These are phyloP conservation scores for Aphanoascus verrucosus DNA, from an alignment of 2,329 filamentous ascomycete genomes.

Conservation along the genomic window DNA sequence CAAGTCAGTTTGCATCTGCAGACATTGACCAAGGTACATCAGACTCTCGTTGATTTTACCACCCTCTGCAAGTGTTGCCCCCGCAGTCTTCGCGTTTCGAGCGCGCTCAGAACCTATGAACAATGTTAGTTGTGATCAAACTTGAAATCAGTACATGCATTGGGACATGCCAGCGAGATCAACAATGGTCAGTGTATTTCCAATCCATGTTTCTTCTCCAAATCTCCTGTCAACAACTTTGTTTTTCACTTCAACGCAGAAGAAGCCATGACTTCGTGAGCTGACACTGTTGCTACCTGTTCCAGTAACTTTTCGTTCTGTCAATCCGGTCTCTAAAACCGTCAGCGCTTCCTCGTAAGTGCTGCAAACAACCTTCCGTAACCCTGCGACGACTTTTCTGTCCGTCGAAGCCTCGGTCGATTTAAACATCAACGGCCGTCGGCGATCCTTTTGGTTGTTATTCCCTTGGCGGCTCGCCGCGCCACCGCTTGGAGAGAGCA, in stretches of 20 bases:
- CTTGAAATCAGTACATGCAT: background rate
- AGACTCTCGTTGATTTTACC: constrained; percentile 97
- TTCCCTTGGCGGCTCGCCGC: constrained; percentile 33
- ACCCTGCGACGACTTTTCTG: constrained; percentile 84
- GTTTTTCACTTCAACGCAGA: constrained; percentile 91
- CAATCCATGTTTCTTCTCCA: constrained; percentile 55
- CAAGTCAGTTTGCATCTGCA: constrained; percentile 84
- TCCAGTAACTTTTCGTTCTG: constrained; percentile 75
- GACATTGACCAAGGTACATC: constrained; percentile 95
- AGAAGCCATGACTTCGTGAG: constrained; percentile 90
- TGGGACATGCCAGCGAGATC: constrained; percentile 62
- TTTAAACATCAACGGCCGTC: constrained; percentile 84
- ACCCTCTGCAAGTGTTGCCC: constrained; percentile 82
- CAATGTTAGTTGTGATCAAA: constrained; percentile 16
- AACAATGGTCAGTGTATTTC: constrained; percentile 74
- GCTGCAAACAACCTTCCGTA: constrained; percentile 80
- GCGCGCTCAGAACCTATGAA: constrained; percentile 67
- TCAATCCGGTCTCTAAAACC: constrained; percentile 78
- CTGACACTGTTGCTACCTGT: constrained; percentile 90
- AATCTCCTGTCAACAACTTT: constrained; percentile 43
- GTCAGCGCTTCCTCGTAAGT: constrained; percentile 74
- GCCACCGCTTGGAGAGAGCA: constrained; percentile 50
- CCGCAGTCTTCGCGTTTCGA: constrained; percentile 84
- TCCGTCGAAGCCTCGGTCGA: constrained; percentile 78
- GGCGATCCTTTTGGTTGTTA: constrained; percentile 50